These are phyloP conservation scores for Coix lacrymajobi DNA, from an alignment of 176 grass and related monocot genomes.

Conservation along the genomic window DNA sequence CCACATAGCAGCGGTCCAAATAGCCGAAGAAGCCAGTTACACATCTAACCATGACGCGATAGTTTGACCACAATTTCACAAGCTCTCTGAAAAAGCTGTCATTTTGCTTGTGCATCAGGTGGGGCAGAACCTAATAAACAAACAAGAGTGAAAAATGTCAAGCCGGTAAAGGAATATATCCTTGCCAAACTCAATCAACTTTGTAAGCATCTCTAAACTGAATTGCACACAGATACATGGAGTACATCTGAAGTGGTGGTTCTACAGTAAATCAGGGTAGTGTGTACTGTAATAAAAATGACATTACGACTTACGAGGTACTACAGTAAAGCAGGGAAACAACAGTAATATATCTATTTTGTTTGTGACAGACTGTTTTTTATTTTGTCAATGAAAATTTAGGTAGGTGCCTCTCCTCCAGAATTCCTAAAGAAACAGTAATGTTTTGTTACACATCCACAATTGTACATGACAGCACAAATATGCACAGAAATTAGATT, in stretches of 20 bases:
- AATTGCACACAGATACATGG: conserved; percentile 3
- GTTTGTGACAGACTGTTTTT: not conserved
- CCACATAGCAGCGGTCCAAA: conserved; percentile 44
- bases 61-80: conserved; percentile 56
- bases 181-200: not conserved
- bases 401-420: too few species aligned
- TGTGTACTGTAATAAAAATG: not conserved
- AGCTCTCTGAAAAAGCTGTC: conserved; percentile 41
- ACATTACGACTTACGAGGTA: not conserved
- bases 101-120: conserved; percentile 37
- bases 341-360: not conserved
- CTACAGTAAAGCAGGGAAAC: not conserved
- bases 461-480: not conserved
- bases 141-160: conserved; percentile 4
- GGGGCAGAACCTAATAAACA: conserved; percentile 48
- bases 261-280: not conserved
- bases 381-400: not conserved
- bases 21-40: conserved; percentile 43
- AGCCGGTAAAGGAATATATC: not conserved
- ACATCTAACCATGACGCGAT: conserved; percentile 37
- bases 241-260: not conserved
- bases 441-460: not conserved
- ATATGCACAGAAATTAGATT: not conserved
- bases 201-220: not conserved
- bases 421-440: not conserved